Base-by-base conservation (phyloP, 129 eudicot species). In the Saussurea involucrata region DNA sequence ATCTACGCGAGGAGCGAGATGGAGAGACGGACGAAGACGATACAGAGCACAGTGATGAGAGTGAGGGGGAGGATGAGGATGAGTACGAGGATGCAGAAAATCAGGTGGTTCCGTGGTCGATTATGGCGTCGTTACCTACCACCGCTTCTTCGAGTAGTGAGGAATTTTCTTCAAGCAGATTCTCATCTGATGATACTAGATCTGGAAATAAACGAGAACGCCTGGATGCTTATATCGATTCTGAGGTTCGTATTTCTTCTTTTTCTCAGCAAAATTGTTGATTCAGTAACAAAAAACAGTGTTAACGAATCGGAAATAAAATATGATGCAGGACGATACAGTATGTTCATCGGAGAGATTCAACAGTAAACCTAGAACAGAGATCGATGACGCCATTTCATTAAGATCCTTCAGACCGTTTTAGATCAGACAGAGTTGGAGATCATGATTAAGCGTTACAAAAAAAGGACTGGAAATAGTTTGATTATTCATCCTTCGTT, bases 21-120 rank as follows among this genome's bases (percentile, higher is more conserved):
- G 76, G 31, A 20, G 77, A 46, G 12, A 55, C 71, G 17, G 83
- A 71, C 11, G 78, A 71, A 0, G 76, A 65, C 24, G 78, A 55
- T 44, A 34, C 74, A 4, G 83, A 78, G 22, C 68, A 36, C 8
- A 68, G 71, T n/a, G 71, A 66, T 9, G 58, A 66, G 68, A 67
- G 25, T 8, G 82, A 69, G 9, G 68, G 37, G 6, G 74, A 46
- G 3, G 63, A 75, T 13, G 82, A 66, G 0, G 82, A 63, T 31
- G 49, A 6, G 10, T 90, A 83, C 5, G 92, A 81, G 4, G 89
- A 86, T 37, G 89, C 84, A 13, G 97, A 91, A 72, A 91, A 91
- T 80, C 97, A 92, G 74, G 97, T 92, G 22, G 97, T 92, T 17
- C 97, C 97, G 21, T 87, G 81, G 86, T 81, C 90, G 21, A 71